Evolutionary conservation across 1,284 basidiomycete genomes (phyloP), one percentile per base, ranked within the genome.

Genomic region (Naganishia cerealis): DNA sequence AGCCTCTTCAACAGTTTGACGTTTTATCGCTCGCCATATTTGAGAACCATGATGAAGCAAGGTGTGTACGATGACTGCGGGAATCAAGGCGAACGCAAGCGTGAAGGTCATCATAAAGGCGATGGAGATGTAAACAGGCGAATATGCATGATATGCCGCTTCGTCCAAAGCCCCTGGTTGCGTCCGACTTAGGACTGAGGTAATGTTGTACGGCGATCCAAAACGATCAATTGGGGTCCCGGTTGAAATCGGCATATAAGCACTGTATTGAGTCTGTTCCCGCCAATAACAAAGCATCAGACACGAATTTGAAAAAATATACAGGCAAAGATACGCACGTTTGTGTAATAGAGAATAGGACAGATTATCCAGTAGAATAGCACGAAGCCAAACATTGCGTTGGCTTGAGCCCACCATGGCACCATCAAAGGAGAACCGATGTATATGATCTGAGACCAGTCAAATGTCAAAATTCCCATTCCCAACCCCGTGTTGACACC

Each of bases 391-490:
- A 86, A 75, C 75, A 93, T 90, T 68, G 94, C 85, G 79, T 99
- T 95, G 55, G 90, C 89, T 78, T 93, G 87, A 0, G 95, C 94
- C 94, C 94, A 99, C 94, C 94, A 99, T 2, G 96, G 95, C 24
- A 88, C 86, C 85, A 94, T 90, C 68, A 99, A 83, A 3, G 96
- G 95, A 73, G 90, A 92, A 2, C 90, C 90, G 71, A 94, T 89
- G 87, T 89, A 97, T 43, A 86, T 82, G 73, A 99, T 91, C 79
- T 95, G 88, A 8, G 88, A 85, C 95, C 96, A 99, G 81, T 99
- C 95, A 78, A 98, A 95, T 0, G 93, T 95, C 69, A 99, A 72
- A 68, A 95, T 72, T 67, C 90, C 88, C 87, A 98, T 88, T 8
- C 95, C 95, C 42, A 97, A 79, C 0, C 95, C 94, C 0, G 87